Evolutionary conservation across 2,329 filamentous ascomycete genomes (phyloP).

Genomic region (Endoconidiophora polonica): DNA sequence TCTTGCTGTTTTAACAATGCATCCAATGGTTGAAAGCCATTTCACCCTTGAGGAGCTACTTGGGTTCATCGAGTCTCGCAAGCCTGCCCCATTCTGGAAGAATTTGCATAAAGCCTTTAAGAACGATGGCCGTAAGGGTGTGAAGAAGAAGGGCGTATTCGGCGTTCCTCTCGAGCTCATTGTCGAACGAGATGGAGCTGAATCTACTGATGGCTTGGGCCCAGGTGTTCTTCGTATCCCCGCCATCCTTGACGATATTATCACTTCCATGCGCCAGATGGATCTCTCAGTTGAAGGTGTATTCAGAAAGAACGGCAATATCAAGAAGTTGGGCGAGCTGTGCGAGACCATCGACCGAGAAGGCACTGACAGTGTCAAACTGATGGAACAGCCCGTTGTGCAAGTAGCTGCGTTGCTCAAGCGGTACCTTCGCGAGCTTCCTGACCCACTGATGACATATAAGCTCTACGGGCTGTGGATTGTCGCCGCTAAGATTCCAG

Average conservation of each 20-base stretch:
- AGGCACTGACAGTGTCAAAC: constrained; percentile 69
- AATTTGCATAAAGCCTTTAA: constrained; percentile 96
- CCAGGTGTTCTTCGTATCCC: constrained; percentile 82
- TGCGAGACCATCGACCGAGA: constrained; percentile 74
- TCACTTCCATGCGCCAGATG: constrained; percentile 94
- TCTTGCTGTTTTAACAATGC: constrained; percentile 86
- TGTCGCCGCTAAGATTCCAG: constrained; percentile 70
- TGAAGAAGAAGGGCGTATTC: constrained; percentile 89
- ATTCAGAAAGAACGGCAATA: constrained; percentile 98
- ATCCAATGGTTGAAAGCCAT: constrained; percentile 73
- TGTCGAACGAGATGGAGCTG: constrained; percentile 82
- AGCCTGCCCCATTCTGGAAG: constrained; percentile 86
- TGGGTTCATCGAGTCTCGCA: constrained; percentile 80
- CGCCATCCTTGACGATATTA: constrained; percentile 84
- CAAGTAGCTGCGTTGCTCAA: constrained; percentile 89
- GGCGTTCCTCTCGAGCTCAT: constrained; percentile 77
- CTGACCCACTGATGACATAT: constrained; percentile 85
- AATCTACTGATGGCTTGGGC: constrained; percentile 94
- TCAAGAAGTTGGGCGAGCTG: constrained; percentile 77
- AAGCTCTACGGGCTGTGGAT: constrained; percentile 89
- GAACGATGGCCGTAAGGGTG: constrained; percentile 57
- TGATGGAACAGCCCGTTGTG: constrained; percentile 78
- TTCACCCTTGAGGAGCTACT: constrained; percentile 91
- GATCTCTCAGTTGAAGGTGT: constrained; percentile 97
- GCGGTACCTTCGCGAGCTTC: constrained; percentile 85